These are phyloP conservation scores for Mucor velutinosus DNA, from an alignment of 371 early-diverging fungal species.

Conservation along the genomic window DNA sequence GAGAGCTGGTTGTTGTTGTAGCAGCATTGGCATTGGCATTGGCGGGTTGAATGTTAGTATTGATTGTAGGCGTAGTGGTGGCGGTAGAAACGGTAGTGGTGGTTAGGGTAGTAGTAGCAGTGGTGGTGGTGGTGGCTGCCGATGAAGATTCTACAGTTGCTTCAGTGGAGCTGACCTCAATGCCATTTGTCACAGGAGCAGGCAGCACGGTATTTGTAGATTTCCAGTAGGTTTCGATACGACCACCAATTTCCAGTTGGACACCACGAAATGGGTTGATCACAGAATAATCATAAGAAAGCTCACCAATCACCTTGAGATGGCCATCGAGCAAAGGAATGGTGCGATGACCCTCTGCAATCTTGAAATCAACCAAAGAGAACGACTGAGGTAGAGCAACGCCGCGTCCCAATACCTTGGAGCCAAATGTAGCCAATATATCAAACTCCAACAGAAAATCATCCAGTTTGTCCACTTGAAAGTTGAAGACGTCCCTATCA, in stretches of 20 bases:
- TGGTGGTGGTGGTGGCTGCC: neutral
- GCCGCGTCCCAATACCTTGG: conserved; percentile 88
- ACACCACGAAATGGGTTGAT: conserved; percentile 89
- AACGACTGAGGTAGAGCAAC: conserved; percentile 80
- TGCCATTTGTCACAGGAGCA: neutral
- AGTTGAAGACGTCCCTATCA: conserved; percentile 76
- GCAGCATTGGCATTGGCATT: neutral
- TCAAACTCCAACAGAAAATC: conserved; percentile 87
- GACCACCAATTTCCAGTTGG: conserved; percentile 87
- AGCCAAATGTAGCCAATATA: conserved; percentile 94
- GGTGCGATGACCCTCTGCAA: conserved; percentile 46
- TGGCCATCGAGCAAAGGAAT: conserved; percentile 87
- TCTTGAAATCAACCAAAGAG: conserved; percentile 37
- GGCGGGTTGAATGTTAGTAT: conserved; percentile 11
- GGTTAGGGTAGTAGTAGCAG: conserved; percentile 6
- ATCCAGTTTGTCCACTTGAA: conserved; percentile 77
- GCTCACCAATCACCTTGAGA: conserved; percentile 87
- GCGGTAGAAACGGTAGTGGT: conserved; percentile 11
- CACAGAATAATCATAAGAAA: conserved; percentile 79
- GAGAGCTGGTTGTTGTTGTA: neutral
- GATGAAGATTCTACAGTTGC: neutral
- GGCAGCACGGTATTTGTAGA: conserved; percentile 71
- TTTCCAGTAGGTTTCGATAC: conserved; percentile 97
- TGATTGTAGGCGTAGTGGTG: conserved; percentile 10
- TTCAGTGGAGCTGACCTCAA: neutral